Percentiles rank a stretch among this genome's conserved stretches.
These are phyloP conservation scores for Cercospora sojina DNA, from an alignment of 2,329 filamentous ascomycete genomes.

Conservation along the genomic window DNA sequence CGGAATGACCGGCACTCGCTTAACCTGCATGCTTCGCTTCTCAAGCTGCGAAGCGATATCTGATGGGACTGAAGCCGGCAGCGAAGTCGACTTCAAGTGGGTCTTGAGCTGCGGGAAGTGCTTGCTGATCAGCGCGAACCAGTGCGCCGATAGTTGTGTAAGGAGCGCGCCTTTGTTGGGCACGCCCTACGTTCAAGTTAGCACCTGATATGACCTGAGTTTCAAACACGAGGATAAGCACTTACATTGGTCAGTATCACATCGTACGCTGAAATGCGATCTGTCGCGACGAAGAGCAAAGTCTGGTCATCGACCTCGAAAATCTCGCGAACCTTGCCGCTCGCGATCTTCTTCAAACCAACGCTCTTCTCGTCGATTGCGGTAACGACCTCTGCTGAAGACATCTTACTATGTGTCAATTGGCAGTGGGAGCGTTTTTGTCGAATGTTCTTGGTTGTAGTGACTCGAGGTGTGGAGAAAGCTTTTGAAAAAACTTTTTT, in stretches of 20 bases:
- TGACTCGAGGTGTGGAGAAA: neutral
- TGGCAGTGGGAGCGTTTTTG: neutral
- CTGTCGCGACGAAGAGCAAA: constrained; percentile 79
- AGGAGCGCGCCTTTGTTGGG: constrained; percentile 67
- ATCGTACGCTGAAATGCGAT: constrained; percentile 95
- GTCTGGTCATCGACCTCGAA: constrained; percentile 69
- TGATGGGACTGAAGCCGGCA: constrained; percentile 53
- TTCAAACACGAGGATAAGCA: neutral
- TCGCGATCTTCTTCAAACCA: constrained; percentile 52
- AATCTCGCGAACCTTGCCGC: constrained; percentile 78
- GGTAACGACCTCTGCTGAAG: constrained; percentile 6
- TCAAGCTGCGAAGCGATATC: constrained; percentile 42
- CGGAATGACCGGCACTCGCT: constrained; percentile 70
- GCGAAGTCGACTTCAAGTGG: constrained; percentile 60
- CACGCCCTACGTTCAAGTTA: constrained; percentile 53
- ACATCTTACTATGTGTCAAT: neutral
- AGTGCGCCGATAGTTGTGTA: constrained; percentile 65
- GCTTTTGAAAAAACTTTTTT: constrained; percentile 4
- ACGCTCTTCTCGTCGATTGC: constrained; percentile 9
- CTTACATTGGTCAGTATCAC: constrained; percentile 77
- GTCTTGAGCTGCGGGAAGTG: constrained; percentile 60
- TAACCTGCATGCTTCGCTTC: constrained; percentile 74
- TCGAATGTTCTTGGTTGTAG: neutral
- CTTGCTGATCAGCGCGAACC: constrained; percentile 62
- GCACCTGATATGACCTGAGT: neutral